Conservation (phyloP, 2,329 filamentous ascomycete species). For the Anisogramma anomala region DNA sequence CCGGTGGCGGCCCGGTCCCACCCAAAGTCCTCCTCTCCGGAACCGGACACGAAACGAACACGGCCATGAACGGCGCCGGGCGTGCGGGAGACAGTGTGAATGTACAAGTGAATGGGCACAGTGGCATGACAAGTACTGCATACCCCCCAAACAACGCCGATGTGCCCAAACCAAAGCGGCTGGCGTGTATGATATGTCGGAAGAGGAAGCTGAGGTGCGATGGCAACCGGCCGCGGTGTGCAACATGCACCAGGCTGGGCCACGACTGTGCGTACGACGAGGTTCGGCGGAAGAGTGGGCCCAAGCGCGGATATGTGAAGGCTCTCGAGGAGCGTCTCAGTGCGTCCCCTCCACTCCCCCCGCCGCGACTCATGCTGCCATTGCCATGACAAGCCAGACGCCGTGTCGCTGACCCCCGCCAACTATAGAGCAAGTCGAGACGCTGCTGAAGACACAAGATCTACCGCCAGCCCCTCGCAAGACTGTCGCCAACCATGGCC, state of each 20-base stretch:
- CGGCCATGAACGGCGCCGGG: conserved; percentile 18
- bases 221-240: conserved; percentile 71
- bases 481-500: conserved; percentile 12
- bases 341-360: conserved; percentile 33
- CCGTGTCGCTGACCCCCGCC: conserved; percentile 6
- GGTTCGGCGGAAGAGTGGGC: conserved; percentile 84
- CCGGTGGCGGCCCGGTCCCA: conserved; percentile 5
- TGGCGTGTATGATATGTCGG: conserved; percentile 88
- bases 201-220: conserved; percentile 90
- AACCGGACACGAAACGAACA: conserved; percentile 29
- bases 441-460: conserved; percentile 72
- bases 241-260: conserved; percentile 74
- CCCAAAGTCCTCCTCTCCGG: conserved; percentile 27
- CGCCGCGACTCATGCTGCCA: conserved; percentile 1
- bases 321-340: conserved; percentile 83
- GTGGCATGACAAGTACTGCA: conserved; percentile 25
- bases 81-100: conserved; percentile 13
- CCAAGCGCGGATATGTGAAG: conserved; percentile 90
- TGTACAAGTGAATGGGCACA: conserved; percentile 13
- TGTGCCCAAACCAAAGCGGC: conserved; percentile 74
- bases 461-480: conserved; percentile 20
- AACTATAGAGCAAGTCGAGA: conserved; percentile 76
- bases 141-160: conserved; percentile 34
- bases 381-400: neutral
- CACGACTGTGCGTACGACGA: conserved; percentile 88